These are phyloP conservation scores for Gracilaria domingensis DNA, from an alignment of 23 red algal species.

Conservation along the genomic window DNA sequence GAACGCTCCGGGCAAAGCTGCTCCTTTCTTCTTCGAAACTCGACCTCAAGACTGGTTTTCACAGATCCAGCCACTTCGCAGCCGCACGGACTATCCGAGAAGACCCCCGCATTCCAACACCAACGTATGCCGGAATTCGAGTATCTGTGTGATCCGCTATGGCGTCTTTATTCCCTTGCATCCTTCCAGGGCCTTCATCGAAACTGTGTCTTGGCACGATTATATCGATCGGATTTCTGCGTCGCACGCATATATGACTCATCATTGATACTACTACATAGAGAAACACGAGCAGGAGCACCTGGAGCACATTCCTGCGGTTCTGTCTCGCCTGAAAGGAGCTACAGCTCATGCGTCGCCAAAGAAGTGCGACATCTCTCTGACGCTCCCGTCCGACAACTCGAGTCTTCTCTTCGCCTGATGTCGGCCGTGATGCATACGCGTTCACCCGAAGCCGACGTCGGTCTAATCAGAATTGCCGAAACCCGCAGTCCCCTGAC, in stretches of 20 bases:
- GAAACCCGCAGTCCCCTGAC: background rate
- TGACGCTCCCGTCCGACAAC: background rate
- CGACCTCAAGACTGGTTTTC: background rate
- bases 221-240: conserved; percentile 21
- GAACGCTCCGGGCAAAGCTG: background rate
- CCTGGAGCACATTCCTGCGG: background rate
- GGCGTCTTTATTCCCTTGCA: conserved; percentile 3
- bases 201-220: conserved; percentile 7
- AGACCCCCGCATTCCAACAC: too few species aligned
- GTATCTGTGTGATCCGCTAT: conserved; percentile 49
- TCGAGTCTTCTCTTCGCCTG: conserved; percentile 21
- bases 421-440: background rate
- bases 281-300: background rate
- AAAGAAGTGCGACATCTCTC: conserved; percentile 42
- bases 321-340: background rate
- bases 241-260: conserved; percentile 35
- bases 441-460: background rate
- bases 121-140: conserved; percentile 40
- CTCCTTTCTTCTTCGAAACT: background rate
- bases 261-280: conserved; percentile 39
- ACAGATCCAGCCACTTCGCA: background rate
- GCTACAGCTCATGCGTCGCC: background rate
- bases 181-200: conserved; percentile 23
- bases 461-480: conserved; percentile 21
- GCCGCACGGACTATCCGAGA: too few species aligned